Evolutionary conservation across 176 grass and related monocot species (phyloP), one percentile per base, ranked within the genome.

Genomic region (Rhynchospora breviuscula): DNA sequence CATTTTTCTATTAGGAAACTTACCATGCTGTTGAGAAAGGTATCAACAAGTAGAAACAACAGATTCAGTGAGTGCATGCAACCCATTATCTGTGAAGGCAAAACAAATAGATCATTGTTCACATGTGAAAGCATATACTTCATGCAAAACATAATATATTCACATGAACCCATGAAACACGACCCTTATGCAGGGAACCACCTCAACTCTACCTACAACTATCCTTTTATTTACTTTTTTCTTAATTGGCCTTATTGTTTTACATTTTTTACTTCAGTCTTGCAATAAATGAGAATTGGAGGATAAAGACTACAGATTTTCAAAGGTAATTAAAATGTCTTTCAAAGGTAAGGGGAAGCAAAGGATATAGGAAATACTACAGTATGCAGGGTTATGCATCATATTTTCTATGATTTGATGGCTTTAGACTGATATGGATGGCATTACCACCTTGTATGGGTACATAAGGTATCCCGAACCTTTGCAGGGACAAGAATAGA

Each of bases 41-140:
- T 91, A 80, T 91, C 89, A 22, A 26, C 17, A 58, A 91, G 76
- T 65, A 91, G 70, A 70, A 91, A 88, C 6, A 88, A 26, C n/a
- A 88, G 79, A 81, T 88, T 86, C 19, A 91, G 76, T 8, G 89
- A 88, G 45, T 91, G 89, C 54, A 86, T 86, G 79, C 89, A 91
- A 26, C 70, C 79, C 89, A 88, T 88, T 6, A 88, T 66, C 89
- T 91, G 83, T 83, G 62, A 6, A 11, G 43, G 58, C 2, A 62
- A 56, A 78, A 5, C n/a, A 61, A 45, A 67, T 56, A 69, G 21
- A 86, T 59, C 13, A 12, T 5, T 40, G 35, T 4, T 40, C 35
- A 40, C 35, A 40, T 40, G 35, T 40, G 35, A 40, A 40, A 40
- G 35, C 35, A 40, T 40, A 67, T 8, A 49, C 2, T 56, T 53